These are phyloP conservation scores for Adiantum capillusveneris DNA, from an alignment of 75 land plant species.

Conservation along the genomic window DNA sequence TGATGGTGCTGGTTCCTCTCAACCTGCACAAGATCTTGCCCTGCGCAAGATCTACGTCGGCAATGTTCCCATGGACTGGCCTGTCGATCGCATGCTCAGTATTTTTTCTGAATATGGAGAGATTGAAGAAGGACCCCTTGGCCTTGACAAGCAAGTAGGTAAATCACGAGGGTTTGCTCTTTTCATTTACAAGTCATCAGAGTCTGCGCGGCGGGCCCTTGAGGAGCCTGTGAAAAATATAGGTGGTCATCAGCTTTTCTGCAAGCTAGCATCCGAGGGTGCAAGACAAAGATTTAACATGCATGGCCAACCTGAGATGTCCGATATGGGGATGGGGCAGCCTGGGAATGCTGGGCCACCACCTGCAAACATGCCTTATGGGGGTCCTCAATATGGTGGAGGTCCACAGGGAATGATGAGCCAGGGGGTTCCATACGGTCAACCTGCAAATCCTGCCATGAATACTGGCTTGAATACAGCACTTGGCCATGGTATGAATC, in stretches of 20 bases:
- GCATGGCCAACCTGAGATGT: slow-evolving; percentile 2
- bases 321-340: neutral
- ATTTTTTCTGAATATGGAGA: slow-evolving; percentile 66
- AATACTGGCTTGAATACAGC: slow-evolving; percentile 1
- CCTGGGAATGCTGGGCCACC: neutral
- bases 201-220: slow-evolving; percentile 46
- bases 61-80: slow-evolving; percentile 58
- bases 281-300: slow-evolving; percentile 33
- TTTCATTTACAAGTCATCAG: slow-evolving; percentile 62
- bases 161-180: slow-evolving; percentile 59
- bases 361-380: neutral
- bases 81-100: slow-evolving; percentile 46
- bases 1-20: slow-evolving; percentile 22
- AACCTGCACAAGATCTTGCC: slow-evolving; percentile 37
- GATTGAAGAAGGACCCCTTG: slow-evolving; percentile 79
- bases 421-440: neutral
- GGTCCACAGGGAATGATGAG: slow-evolving; percentile 3
- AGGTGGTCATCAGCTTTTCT: slow-evolving; percentile 54
- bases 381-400: neutral
- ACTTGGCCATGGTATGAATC: neutral
- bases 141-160: slow-evolving; percentile 69
- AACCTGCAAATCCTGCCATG: neutral
- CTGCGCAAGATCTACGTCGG: slow-evolving; percentile 70
- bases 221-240: slow-evolving; percentile 53
- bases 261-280: slow-evolving; percentile 62